Evolutionary conservation across 2,329 filamentous ascomycete species (phyloP).

Genomic region (Trichoderma harzianum): DNA sequence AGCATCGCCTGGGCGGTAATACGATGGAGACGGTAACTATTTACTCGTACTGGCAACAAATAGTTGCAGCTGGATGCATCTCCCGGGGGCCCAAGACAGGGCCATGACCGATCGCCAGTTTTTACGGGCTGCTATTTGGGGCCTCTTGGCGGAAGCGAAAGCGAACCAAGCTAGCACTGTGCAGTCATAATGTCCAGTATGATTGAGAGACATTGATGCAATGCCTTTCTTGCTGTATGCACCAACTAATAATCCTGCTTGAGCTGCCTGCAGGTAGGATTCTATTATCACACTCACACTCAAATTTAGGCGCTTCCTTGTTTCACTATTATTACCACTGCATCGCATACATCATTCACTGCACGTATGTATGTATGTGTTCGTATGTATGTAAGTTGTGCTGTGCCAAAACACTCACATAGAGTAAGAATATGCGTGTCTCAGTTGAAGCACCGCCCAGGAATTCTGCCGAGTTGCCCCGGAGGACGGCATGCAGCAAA

Average conservation of each 20-base stretch:
- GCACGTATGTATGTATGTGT: too few species aligned
- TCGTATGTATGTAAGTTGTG: background rate
- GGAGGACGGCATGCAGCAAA: background rate
- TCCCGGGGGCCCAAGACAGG: background rate
- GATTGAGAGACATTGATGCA: background rate
- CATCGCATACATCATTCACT: too few species aligned
- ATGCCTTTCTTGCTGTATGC: too few species aligned
- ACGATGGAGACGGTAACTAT: background rate
- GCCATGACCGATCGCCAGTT: slow-evolving; percentile 3
- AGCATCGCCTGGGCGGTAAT: background rate
- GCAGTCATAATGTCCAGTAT: too few species aligned
- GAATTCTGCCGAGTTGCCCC: background rate
- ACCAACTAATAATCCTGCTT: too few species aligned
- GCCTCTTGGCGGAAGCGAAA: slow-evolving; percentile 3
- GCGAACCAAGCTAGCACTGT: too few species aligned
- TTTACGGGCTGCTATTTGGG: background rate
- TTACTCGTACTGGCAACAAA: too few species aligned
- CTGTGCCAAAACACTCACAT: background rate
- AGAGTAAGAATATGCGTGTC: background rate
- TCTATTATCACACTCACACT: too few species aligned
- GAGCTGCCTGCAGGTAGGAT: too few species aligned
- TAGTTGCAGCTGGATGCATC: background rate
- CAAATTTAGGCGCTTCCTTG: too few species aligned
- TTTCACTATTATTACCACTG: too few species aligned
- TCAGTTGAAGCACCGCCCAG: background rate